Percentiles rank a stretch among this genome's conserved stretches.
phyloP scores from a whole-genome alignment of 306 rosid species.

The Sesbania bispinosa region DNA sequence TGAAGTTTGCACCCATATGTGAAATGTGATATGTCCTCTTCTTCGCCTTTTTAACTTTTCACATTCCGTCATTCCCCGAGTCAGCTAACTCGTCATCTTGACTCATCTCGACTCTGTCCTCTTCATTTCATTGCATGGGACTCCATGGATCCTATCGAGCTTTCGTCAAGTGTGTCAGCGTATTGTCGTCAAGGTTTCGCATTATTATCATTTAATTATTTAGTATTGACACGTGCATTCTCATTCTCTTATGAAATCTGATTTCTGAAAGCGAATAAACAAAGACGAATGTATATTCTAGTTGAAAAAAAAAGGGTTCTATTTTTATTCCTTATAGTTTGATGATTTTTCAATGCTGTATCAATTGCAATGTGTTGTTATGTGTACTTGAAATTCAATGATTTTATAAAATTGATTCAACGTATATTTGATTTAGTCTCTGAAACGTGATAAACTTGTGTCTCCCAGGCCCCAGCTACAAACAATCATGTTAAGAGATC shows the following conservation, averaged over 20 bases:
- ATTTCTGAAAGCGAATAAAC: neutral
- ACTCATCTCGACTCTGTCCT: neutral
- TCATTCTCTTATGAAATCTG: neutral
- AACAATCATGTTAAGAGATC: too few species aligned
- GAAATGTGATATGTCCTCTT: neutral
- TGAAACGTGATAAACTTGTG: too few species aligned
- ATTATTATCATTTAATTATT: neutral
- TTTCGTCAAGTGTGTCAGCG: conserved; percentile 32
- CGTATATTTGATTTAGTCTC: too few species aligned
- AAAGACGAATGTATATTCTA: neutral
- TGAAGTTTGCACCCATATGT: neutral
- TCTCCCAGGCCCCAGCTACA: too few species aligned
- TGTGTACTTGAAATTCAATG: too few species aligned
- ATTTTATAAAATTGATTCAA: too few species aligned
- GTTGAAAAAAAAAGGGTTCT: too few species aligned
- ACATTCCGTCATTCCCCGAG: neutral
- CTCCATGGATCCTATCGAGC: conserved; percentile 38
- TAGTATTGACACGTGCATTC: neutral
- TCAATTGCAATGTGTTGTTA: neutral
- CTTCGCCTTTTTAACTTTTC: too few species aligned
- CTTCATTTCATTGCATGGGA: neutral
- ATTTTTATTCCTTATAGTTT: neutral
- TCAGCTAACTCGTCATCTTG: neutral
- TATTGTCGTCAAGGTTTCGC: conserved; percentile 40
- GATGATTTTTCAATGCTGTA: neutral